Evolutionary conservation across 495 filamentous ascomycete species (phyloP), one percentile per base, ranked within the genome.

Genomic region (Bacidia gigantensis): DNA sequence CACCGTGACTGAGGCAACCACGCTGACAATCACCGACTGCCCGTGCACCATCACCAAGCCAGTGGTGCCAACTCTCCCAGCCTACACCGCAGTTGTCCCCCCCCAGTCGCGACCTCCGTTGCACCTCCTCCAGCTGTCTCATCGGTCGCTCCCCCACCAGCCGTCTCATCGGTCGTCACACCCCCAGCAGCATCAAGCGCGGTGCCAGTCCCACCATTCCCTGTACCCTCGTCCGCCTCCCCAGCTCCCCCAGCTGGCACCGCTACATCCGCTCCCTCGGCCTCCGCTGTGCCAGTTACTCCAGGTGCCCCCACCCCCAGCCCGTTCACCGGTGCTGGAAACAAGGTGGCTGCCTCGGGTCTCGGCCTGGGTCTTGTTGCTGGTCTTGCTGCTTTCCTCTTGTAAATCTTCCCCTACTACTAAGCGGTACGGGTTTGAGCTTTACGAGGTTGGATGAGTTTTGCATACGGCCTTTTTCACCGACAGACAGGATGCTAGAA

Each of bases 1-100:
- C 81, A 86, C 79, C 64, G 77, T 89, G 68, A 84, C 84, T 62
- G 76, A 80, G 71, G 64, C 64, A 29, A 65, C 64, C 32, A 66
- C 64, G 21, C 47, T 66, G 56, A 65, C 63, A 21, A 61, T 66
- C 56, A 65, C 60, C 56, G 57, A 65, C 54, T 66, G 64, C 63
- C 64, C 64, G 3, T 66, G 64, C 58, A 65, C 63, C 11, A 44
- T 65, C 44, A 66, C 63, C 54, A 56, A 61, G 54, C 56, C 62
- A 17, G 57, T 65, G 11, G 50, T 25, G 39, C 23, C 39, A 24
- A 12, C 51, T 0, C 26, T 38, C 29, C 41, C 39, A 35, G 23
- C 32, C 1, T 14, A 24, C 1, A 52, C 57, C 43, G 46, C 49
- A 5, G 52, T 53, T 23, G 38, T 47, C 29, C 29, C 9, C 26